A percentile compares a stretch with the other conserved stretches of the same genome.
Evolutionary conservation across 2,329 filamentous ascomycete species (phyloP).

Genomic region (Diaporthe ilicicola): DNA sequence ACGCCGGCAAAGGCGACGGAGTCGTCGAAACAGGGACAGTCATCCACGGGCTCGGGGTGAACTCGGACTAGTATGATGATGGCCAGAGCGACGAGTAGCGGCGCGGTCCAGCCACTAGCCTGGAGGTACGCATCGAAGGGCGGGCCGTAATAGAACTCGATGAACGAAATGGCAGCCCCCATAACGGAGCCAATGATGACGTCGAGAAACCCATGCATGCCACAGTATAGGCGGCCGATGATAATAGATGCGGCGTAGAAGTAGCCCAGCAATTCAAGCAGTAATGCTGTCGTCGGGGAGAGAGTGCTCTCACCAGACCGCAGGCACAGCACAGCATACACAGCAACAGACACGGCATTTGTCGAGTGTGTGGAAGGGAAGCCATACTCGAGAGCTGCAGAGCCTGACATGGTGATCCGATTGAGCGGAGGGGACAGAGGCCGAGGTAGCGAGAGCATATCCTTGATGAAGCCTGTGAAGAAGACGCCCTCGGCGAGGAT

Average conservation of each 20-base stretch:
- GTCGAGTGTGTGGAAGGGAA: conserved; percentile 98
- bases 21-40: conserved; percentile 97
- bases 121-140: conserved; percentile 77
- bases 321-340: conserved; percentile 81
- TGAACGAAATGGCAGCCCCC: conserved; percentile 70
- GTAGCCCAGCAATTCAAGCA: conserved; percentile 76
- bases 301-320: conserved; percentile 71
- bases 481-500: conserved; percentile 83
- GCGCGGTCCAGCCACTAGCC: conserved; percentile 69
- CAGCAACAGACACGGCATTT: conserved; percentile 92
- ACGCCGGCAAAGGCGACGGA: conserved; percentile 93
- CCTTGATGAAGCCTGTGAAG: conserved; percentile 92
- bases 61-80: conserved; percentile 83
- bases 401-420: conserved; percentile 97
- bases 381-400: conserved; percentile 92
- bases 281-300: conserved; percentile 63
- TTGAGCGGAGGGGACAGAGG: conserved; percentile 91
- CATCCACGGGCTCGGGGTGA: conserved; percentile 94
- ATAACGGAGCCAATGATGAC: conserved; percentile 82
- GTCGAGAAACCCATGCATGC: conserved; percentile 98
- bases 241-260: conserved; percentile 91
- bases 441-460: conserved; percentile 89
- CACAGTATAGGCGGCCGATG: conserved; percentile 91
- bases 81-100: conserved; percentile 69
- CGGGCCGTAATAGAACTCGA: conserved; percentile 69